These are phyloP conservation scores for Strobilomyces confusus DNA, from an alignment of 768 basidiomycete species.

Conservation along the genomic window DNA sequence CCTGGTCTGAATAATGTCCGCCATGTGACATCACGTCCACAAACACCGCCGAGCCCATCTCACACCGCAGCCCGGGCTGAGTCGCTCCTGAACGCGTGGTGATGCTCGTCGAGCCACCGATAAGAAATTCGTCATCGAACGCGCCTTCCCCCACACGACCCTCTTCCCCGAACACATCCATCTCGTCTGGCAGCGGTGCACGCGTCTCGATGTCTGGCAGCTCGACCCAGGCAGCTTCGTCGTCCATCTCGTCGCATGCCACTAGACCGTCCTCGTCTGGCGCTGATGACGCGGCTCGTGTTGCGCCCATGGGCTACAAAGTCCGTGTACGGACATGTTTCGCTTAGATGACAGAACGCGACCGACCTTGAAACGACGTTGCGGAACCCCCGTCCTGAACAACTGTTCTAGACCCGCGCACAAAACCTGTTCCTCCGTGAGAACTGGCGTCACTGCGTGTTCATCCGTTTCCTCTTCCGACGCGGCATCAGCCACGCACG, in stretches of 20 bases:
- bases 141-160: slow-evolving; percentile 10
- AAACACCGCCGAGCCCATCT: slow-evolving; percentile 2
- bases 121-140: slow-evolving; percentile 22
- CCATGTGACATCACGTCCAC: slow-evolving; percentile 6
- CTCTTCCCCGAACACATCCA: slow-evolving; percentile 16
- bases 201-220: slow-evolving; percentile 10
- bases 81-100: slow-evolving; percentile 16
- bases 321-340: neutral
- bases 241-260: neutral
- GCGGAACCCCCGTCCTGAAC: slow-evolving; percentile 40
- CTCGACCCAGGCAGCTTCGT: slow-evolving; percentile 14
- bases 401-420: slow-evolving; percentile 41
- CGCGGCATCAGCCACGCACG: slow-evolving; percentile 6
- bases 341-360: slow-evolving; percentile 1
- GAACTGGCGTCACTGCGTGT: slow-evolving; percentile 1
- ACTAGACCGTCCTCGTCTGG: slow-evolving; percentile 24
- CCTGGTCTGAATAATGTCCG: slow-evolving; percentile 13
- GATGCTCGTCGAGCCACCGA: slow-evolving; percentile 15
- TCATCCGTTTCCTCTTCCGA: slow-evolving; percentile 14
- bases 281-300: neutral
- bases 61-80: slow-evolving; percentile 7
- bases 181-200: slow-evolving; percentile 8
- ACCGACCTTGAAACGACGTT: slow-evolving; percentile 46
- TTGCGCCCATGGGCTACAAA: slow-evolving; percentile 18
- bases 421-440: slow-evolving; percentile 37